Percentiles rank a stretch among this genome's conserved stretches.
These are phyloP conservation scores for Tetrapisispora iriomotensis DNA, from an alignment of 805 yeast species.

Conservation along the genomic window DNA sequence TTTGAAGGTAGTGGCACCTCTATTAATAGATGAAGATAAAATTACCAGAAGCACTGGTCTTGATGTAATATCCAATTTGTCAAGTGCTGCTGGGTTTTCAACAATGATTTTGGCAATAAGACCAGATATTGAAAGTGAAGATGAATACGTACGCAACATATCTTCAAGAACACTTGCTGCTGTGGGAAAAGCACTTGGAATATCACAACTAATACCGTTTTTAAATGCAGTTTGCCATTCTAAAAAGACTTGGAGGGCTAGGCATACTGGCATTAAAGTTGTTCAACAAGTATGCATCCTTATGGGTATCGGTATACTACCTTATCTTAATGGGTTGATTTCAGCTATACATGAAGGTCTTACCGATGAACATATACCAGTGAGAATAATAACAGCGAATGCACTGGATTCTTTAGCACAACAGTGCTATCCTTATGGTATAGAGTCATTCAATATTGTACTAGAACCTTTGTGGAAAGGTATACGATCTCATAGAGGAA, in stretches of 20 bases:
- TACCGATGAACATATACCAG: constrained; percentile 56
- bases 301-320: constrained; percentile 64
- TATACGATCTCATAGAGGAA: constrained; percentile 65
- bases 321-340: constrained; percentile 58
- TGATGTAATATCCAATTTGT: constrained; percentile 62
- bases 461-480: constrained; percentile 79
- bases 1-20: constrained; percentile 64
- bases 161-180: constrained; percentile 78
- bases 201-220: constrained; percentile 65
- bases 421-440: constrained; percentile 78
- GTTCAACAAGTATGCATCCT: constrained; percentile 66
- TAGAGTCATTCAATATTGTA: constrained; percentile 69
- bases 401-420: constrained; percentile 72
- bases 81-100: constrained; percentile 76
- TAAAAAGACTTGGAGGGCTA: constrained; percentile 67
- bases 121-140: constrained; percentile 73
- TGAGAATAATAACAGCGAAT: constrained; percentile 60
- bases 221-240: constrained; percentile 70
- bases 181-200: constrained; percentile 70
- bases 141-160: constrained; percentile 68
- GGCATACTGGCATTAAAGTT: constrained; percentile 72
- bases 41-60: constrained; percentile 69
- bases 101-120: constrained; percentile 70
- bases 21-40: constrained; percentile 69
- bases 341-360: constrained; percentile 50